Evolutionary conservation across 1,284 basidiomycete genomes (phyloP).

Genomic region (Austroboletus novae-zelandiae): DNA sequence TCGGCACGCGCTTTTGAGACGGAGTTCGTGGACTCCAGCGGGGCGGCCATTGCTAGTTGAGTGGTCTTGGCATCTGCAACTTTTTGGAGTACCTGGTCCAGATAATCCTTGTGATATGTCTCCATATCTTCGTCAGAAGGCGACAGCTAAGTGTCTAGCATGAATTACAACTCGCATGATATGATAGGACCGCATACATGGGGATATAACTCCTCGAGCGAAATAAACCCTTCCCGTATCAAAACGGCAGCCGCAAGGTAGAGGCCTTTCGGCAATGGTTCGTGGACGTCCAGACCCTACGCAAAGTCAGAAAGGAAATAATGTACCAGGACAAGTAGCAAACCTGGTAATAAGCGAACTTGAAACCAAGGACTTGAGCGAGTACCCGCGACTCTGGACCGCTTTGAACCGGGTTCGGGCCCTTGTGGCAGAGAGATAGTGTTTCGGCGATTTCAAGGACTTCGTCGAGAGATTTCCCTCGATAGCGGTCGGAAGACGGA

Average conservation of each 20-base stretch:
- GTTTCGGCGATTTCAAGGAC: conserved; percentile 55
- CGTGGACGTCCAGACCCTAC: conserved; percentile 54
- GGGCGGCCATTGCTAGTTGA: conserved; percentile 86
- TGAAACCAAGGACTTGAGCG: conserved; percentile 94
- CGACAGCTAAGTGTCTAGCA: conserved; percentile 49
- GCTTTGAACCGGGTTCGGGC: conserved; percentile 18
- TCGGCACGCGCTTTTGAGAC: conserved; percentile 38
- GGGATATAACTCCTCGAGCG: conserved; percentile 81
- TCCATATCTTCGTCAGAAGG: conserved; percentile 79
- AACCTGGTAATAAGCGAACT: conserved; percentile 89
- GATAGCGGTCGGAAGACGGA: conserved; percentile 42
- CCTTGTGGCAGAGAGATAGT: conserved; percentile 6
- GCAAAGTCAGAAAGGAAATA: conserved; percentile 14
- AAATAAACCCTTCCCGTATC: conserved; percentile 85
- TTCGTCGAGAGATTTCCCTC: conserved; percentile 64
- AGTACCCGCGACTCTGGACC: conserved; percentile 58
- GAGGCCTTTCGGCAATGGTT: conserved; percentile 69
- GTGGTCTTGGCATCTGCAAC: conserved; percentile 72
- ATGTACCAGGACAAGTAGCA: conserved; percentile 16
- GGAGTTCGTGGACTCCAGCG: conserved; percentile 62
- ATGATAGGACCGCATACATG: conserved; percentile 57
- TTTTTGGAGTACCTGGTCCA: conserved; percentile 62
- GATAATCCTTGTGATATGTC: conserved; percentile 64
- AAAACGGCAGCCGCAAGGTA: conserved; percentile 85
- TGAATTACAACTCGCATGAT: conserved; percentile 6